These are phyloP conservation scores for Stemphylium lycopersici DNA, from an alignment of 2,329 filamentous ascomycete genomes.

Conservation along the genomic window DNA sequence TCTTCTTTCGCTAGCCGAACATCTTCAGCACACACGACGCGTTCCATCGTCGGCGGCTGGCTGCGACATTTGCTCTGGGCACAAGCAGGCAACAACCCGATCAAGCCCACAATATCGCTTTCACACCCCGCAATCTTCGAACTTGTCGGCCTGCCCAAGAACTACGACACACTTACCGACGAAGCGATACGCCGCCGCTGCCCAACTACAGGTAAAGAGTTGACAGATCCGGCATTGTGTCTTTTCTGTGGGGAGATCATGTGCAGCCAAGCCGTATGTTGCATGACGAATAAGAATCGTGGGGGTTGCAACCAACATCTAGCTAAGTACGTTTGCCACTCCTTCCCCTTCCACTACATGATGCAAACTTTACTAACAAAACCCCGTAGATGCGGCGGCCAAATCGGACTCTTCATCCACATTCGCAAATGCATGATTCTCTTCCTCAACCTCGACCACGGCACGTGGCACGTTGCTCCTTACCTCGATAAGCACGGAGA, in stretches of 20 bases:
- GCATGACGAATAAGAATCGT: constrained; percentile 67
- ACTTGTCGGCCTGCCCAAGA: constrained; percentile 86
- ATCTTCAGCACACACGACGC: constrained; percentile 47
- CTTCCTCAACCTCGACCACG: constrained; percentile 80
- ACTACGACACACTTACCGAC: constrained; percentile 91
- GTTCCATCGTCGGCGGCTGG: constrained; percentile 70
- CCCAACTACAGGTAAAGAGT: constrained; percentile 87
- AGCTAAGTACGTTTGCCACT: constrained; percentile 67
- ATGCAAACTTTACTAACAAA: neutral
- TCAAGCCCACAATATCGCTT: constrained; percentile 54
- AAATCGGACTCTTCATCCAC: constrained; percentile 93
- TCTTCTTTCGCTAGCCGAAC: constrained; percentile 55
- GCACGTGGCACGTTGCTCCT: constrained; percentile 84
- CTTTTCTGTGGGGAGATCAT: constrained; percentile 97
- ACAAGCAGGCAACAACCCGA: constrained; percentile 50
- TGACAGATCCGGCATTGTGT: constrained; percentile 89
- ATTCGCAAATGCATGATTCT: constrained; percentile 94
- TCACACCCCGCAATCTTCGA: constrained; percentile 94
- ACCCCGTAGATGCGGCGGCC: constrained; percentile 74
- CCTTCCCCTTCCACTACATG: constrained; percentile 17
- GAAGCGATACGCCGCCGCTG: constrained; percentile 84
- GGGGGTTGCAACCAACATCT: constrained; percentile 85
- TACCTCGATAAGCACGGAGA: constrained; percentile 97
- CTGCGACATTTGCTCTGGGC: constrained; percentile 65
- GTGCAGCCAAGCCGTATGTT: constrained; percentile 93